Percentiles rank a stretch among this genome's conserved stretches.
Conservation (phyloP, 2,329 filamentous ascomycete genomes). For the Thermochaetoides dissita region DNA sequence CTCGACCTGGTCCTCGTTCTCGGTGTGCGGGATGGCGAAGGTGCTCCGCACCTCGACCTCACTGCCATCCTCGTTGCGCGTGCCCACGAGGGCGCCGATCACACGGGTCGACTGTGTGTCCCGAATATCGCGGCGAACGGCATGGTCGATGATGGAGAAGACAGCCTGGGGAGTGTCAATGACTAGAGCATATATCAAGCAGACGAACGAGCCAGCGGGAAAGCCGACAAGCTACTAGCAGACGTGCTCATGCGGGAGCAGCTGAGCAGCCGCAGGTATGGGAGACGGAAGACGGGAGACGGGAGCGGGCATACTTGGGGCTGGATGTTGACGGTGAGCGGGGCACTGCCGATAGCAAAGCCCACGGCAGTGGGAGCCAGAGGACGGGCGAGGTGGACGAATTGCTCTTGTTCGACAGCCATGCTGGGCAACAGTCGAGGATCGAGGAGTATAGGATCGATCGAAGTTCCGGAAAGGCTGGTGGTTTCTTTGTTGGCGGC, state of each 20-base stretch:
- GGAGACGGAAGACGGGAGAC: no score
- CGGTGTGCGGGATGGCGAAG: constrained; percentile 96
- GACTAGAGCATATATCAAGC: no score
- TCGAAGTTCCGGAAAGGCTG: no score
- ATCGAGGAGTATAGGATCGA: no score
- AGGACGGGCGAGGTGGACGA: constrained; percentile 88
- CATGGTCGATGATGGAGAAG: constrained; percentile 81
- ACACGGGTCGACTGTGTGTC: constrained; percentile 82
- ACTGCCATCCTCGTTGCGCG: constrained; percentile 87
- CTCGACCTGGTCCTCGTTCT: constrained; percentile 96
- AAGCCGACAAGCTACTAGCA: no score
- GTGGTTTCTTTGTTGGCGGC: no score
- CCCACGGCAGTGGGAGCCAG: constrained; percentile 69
- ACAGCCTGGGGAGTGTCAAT: constrained; percentile 34
- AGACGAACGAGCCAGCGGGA: no score
- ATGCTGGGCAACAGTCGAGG: constrained; percentile 41
- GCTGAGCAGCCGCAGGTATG: no score
- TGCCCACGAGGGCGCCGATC: constrained; percentile 88
- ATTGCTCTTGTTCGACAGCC: constrained; percentile 67
- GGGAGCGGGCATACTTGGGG: constrained; percentile 56
- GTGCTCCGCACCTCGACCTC: constrained; percentile 92
- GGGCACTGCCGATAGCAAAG: constrained; percentile 73
- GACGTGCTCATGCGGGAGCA: no score
- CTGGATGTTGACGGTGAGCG: constrained; percentile 87
- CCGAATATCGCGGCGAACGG: constrained; percentile 64